Conservation (phyloP, 345 rosid species). For the Alliaria petiolata region DNA sequence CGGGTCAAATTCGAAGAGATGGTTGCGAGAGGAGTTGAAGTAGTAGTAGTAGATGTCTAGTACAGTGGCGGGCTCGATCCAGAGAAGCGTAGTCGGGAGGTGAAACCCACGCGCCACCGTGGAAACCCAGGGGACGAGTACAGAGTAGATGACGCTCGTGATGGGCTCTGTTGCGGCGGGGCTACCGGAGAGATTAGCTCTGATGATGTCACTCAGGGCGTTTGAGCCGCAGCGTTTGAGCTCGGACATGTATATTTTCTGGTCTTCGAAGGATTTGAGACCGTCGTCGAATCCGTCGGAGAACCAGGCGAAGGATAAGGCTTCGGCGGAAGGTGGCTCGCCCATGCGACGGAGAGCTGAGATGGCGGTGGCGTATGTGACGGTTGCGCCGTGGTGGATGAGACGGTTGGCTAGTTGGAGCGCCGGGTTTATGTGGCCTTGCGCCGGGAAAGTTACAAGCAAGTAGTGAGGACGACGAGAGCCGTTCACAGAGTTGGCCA, state of each 20-base stretch:
- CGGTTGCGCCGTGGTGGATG: slow-evolving; percentile 39
- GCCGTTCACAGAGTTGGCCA: background rate
- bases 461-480: slow-evolving; percentile 45
- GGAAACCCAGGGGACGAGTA: slow-evolving; percentile 52
- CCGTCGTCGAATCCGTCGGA: slow-evolving; percentile 68
- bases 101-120: slow-evolving; percentile 44
- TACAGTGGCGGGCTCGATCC: slow-evolving; percentile 74
- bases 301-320: slow-evolving; percentile 44
- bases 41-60: slow-evolving; percentile 53
- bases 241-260: slow-evolving; percentile 28
- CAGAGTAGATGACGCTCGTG: slow-evolving; percentile 42
- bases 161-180: slow-evolving; percentile 29
- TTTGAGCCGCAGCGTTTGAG: slow-evolving; percentile 40
- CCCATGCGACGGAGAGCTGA: slow-evolving; percentile 46
- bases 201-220: slow-evolving; percentile 37
- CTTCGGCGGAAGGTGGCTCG: slow-evolving; percentile 17
- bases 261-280: slow-evolving; percentile 30
- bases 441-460: slow-evolving; percentile 46
- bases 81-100: slow-evolving; percentile 44
- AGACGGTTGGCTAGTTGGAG: slow-evolving; percentile 61
- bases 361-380: slow-evolving; percentile 47
- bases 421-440: slow-evolving; percentile 71
- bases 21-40: slow-evolving; percentile 38
- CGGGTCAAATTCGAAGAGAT: slow-evolving; percentile 16
- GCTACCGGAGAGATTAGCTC: background rate